phyloP scores from a whole-genome alignment of 164 flowering plant species.

The Stephania cephalantha region DNA sequence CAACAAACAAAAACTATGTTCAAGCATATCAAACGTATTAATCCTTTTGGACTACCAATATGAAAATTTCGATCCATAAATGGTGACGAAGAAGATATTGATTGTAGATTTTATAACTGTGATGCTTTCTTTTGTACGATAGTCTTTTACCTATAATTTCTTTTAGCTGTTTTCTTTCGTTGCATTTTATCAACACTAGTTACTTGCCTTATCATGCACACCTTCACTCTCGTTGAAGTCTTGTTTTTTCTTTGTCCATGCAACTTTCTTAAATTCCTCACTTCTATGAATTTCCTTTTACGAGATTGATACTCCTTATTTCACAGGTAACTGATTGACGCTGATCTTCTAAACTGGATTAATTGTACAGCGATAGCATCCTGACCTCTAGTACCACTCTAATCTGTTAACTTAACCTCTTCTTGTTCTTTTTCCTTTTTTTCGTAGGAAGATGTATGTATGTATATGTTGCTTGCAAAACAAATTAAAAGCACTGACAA shows the following conservation, averaged over 20 bases:
- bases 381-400: too few relatives aligned
- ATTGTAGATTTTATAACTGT: too few relatives aligned
- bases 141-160: too few relatives aligned
- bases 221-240: neutral
- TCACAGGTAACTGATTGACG: conserved; percentile 2
- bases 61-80: too few relatives aligned
- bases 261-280: neutral
- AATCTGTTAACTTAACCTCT: neutral
- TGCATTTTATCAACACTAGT: too few relatives aligned
- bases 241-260: neutral
- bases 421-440: neutral
- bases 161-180: too few relatives aligned
- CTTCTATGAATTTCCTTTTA: neutral
- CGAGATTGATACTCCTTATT: neutral
- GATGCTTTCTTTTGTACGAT: too few relatives aligned
- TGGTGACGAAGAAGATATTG: too few relatives aligned
- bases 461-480: neutral
- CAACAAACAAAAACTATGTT: too few relatives aligned
- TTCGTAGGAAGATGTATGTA: neutral
- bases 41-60: too few relatives aligned
- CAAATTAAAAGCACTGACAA: neutral
- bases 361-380: conserved; percentile 4
- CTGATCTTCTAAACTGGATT: neutral
- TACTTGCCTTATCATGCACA: neutral
- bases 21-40: too few relatives aligned